A percentile compares a stretch with the other conserved stretches of the same genome.
Evolutionary conservation across 2,329 filamentous ascomycete species (phyloP).

Genomic region (Epichloe aotearoae): DNA sequence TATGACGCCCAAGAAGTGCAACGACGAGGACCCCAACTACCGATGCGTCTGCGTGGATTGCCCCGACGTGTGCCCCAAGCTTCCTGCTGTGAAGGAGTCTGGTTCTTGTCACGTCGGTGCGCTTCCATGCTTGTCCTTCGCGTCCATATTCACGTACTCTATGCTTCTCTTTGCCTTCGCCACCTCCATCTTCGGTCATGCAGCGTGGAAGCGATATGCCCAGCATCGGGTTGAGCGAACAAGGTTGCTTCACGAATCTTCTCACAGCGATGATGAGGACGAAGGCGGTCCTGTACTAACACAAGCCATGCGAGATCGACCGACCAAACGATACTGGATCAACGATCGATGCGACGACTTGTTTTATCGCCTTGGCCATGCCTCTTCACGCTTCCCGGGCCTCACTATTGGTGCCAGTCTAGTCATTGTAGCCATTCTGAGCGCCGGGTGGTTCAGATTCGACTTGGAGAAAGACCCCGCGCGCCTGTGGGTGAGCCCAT

Average conservation of each 20-base stretch:
- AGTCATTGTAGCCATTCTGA: constrained; percentile 64
- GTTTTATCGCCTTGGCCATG: constrained; percentile 69
- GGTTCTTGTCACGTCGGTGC: constrained; percentile 70
- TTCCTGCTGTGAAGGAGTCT: constrained; percentile 60
- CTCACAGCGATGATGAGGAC: constrained; percentile 83
- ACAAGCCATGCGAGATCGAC: constrained; percentile 63
- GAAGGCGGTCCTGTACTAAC: constrained; percentile 69
- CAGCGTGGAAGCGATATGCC: constrained; percentile 61
- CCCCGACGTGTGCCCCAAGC: constrained; percentile 66
- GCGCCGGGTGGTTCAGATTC: constrained; percentile 78
- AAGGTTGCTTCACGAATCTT: constrained; percentile 73
- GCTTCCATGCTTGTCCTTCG: constrained; percentile 88
- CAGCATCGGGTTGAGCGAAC: constrained; percentile 67
- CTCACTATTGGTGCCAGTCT: constrained; percentile 69
- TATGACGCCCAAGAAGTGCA: constrained; percentile 72
- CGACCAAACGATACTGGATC: constrained; percentile 65
- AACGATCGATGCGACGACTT: constrained; percentile 71
- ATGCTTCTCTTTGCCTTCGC: constrained; percentile 57
- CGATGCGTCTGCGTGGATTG: constrained; percentile 93
- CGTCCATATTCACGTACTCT: constrained; percentile 76
- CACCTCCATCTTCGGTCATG: constrained; percentile 55
- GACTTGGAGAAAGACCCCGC: constrained; percentile 85
- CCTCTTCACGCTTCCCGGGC: constrained; percentile 70
- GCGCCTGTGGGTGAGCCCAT: constrained; percentile 90
- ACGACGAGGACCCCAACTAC: constrained; percentile 74